Evolutionary conservation across 78 protist species (phyloP).

Genomic region (Pirum gemmata): DNA sequence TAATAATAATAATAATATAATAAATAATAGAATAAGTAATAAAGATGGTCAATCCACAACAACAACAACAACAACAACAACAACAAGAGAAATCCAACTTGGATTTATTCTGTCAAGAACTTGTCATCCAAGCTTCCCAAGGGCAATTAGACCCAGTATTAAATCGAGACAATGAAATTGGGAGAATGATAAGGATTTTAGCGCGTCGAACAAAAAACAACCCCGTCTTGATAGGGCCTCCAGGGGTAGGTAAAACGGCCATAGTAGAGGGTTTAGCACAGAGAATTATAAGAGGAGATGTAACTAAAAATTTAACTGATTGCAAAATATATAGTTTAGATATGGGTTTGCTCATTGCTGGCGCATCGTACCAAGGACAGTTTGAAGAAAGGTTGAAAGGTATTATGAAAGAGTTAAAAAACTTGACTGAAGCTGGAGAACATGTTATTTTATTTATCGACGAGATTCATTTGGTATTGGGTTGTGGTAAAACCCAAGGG

Average conservation of each 20-base stretch:
- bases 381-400: conserved; percentile 96
- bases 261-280: conserved; percentile 98
- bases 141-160: conserved; percentile 97
- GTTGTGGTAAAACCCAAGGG: conserved; percentile 92
- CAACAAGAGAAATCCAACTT: conserved; percentile 54
- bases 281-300: conserved; percentile 89
- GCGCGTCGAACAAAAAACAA: conserved; percentile 92
- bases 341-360: conserved; percentile 94
- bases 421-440: conserved; percentile 59
- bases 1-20: neutral
- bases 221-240: conserved; percentile 94
- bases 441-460: conserved; percentile 91
- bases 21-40: neutral
- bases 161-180: conserved; percentile 94
- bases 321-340: conserved; percentile 80
- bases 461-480: conserved; percentile 93
- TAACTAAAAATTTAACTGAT: conserved; percentile 76
- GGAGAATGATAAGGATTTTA: conserved; percentile 75
- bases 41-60: neutral
- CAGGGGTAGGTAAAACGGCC: conserved; percentile 85
- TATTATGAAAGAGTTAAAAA: conserved; percentile 85
- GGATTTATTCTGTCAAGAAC: conserved; percentile 71
- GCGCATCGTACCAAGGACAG: conserved; percentile 95
- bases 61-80: neutral
- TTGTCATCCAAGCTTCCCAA: conserved; percentile 68